Percentiles rank a stretch among this genome's conserved stretches.
These are phyloP conservation scores for Selenicereus undatus DNA, from an alignment of 148 eudicot species.

Conservation along the genomic window DNA sequence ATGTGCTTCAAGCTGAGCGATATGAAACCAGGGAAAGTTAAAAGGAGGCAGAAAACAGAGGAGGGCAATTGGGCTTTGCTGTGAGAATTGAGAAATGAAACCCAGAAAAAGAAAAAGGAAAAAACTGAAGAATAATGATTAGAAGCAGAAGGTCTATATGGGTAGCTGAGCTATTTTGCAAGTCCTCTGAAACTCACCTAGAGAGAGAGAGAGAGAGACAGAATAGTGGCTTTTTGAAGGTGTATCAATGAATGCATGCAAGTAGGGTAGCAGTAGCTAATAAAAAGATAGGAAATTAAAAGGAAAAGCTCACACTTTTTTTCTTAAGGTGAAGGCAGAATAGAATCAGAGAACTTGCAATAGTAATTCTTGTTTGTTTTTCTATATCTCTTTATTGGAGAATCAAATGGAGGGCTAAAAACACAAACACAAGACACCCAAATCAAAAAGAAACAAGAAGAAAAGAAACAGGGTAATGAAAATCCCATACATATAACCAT, in stretches of 20 bases:
- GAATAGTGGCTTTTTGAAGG: too few relatives aligned
- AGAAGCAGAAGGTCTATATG: slow-evolving; percentile 30
- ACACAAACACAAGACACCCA: slow-evolving; percentile 13
- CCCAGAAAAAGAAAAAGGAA: slow-evolving; percentile 4
- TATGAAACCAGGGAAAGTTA: background rate
- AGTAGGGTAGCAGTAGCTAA: background rate
- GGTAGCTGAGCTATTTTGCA: background rate
- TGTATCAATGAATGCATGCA: slow-evolving; percentile 1
- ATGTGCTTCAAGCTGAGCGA: background rate
- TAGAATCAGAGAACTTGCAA: background rate
- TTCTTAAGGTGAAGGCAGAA: background rate
- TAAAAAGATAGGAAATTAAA: background rate
- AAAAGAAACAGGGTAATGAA: background rate
- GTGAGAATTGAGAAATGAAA: slow-evolving; percentile 3
- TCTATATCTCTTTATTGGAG: background rate
- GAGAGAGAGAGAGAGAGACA: slow-evolving; percentile 5
- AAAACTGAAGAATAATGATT: slow-evolving; percentile 22
- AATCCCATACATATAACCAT: slow-evolving; percentile 5
- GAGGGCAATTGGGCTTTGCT: background rate
- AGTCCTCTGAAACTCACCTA: slow-evolving; percentile 23
- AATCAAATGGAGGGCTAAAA: slow-evolving; percentile 11
- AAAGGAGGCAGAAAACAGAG: slow-evolving; percentile 20
- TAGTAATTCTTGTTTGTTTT: background rate
- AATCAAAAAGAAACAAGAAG: background rate
- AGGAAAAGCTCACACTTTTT: background rate